These are phyloP conservation scores for Annulohypoxylon nitens DNA, from an alignment of 495 filamentous ascomycete genomes.

Conservation along the genomic window DNA sequence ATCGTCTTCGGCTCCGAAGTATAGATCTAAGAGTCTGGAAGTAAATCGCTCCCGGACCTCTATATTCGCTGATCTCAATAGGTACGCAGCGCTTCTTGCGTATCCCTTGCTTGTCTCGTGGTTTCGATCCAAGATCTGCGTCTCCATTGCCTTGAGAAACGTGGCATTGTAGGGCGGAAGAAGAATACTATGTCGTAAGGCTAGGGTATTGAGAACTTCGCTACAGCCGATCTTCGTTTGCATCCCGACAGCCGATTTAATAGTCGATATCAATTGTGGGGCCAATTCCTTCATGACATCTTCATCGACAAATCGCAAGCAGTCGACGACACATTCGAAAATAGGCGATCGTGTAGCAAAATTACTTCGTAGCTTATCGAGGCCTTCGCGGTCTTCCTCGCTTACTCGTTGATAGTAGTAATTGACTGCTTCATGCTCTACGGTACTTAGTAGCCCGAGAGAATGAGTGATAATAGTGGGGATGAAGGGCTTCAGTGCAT, in stretches of 20 bases:
- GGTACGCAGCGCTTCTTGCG: conserved; percentile 86
- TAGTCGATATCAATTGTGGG: conserved; percentile 76
- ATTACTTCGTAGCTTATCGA: conserved; percentile 86
- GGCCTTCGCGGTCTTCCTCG: conserved; percentile 85
- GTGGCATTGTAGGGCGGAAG: conserved; percentile 82
- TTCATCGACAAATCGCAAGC: conserved; percentile 86
- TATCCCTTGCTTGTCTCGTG: conserved; percentile 90
- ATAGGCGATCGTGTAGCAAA: conserved; percentile 87
- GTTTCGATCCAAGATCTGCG: conserved; percentile 87
- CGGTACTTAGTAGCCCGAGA: conserved; percentile 81
- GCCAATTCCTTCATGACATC: conserved; percentile 79
- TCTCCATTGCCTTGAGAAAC: conserved; percentile 81
- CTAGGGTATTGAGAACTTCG: conserved; percentile 87
- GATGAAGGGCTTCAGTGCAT: conserved; percentile 80
- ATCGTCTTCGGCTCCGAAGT: conserved; percentile 84
- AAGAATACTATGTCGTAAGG: conserved; percentile 77
- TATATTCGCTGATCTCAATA: conserved; percentile 79
- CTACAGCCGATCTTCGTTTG: conserved; percentile 93
- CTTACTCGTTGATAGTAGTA: conserved; percentile 91
- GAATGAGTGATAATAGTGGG: conserved; percentile 84
- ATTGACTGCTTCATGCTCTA: conserved; percentile 89
- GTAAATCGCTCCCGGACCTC: conserved; percentile 76
- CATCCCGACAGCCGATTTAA: conserved; percentile 88
- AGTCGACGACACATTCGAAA: conserved; percentile 92
- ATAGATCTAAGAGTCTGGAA: conserved; percentile 75